Percentiles rank a stretch among this genome's conserved stretches.
These are phyloP conservation scores for Apophysomyces elegans DNA, from an alignment of 371 early-diverging fungal species.

Conservation along the genomic window DNA sequence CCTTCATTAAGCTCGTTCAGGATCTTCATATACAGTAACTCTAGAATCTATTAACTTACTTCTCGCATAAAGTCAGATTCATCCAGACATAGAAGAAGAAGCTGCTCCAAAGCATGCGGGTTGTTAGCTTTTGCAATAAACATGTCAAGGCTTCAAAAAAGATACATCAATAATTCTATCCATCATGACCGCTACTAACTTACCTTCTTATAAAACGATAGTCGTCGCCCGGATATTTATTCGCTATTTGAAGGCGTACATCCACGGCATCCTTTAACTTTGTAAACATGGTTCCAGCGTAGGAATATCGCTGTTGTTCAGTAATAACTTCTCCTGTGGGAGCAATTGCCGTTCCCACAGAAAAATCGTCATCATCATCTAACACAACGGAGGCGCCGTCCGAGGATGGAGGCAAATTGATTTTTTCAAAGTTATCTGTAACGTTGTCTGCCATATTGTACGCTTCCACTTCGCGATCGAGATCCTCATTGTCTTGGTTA, in stretches of 20 bases:
- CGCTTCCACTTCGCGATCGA: conserved; percentile 32
- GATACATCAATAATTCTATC: not conserved
- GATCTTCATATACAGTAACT: not conserved
- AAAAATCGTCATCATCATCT: conserved; percentile 25
- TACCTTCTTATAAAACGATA: conserved; percentile 36
- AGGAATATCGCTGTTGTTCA: conserved; percentile 6
- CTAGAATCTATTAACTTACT: not conserved
- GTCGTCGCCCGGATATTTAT: conserved; percentile 24
- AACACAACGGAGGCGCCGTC: conserved; percentile 14
- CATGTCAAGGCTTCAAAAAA: conserved; percentile 4
- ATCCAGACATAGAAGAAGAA: conserved; percentile 12
- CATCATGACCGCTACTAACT: not conserved
- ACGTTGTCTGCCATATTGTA: conserved; percentile 8
- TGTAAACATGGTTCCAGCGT: conserved; percentile 14
- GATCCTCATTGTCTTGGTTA: conserved; percentile 25
- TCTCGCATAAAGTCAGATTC: not conserved
- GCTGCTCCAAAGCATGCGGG: conserved; percentile 12
- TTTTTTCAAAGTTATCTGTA: not conserved
- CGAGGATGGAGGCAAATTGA: not conserved
- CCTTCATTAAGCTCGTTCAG: not conserved
- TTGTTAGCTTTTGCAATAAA: conserved; percentile 27
- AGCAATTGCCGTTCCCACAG: conserved; percentile 31
- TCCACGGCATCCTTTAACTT: conserved; percentile 21
- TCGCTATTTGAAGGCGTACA: not conserved
- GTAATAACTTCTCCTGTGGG: not conserved